phyloP scores from a whole-genome alignment of 106 monocot genomes.

The Acorus calamus region DNA sequence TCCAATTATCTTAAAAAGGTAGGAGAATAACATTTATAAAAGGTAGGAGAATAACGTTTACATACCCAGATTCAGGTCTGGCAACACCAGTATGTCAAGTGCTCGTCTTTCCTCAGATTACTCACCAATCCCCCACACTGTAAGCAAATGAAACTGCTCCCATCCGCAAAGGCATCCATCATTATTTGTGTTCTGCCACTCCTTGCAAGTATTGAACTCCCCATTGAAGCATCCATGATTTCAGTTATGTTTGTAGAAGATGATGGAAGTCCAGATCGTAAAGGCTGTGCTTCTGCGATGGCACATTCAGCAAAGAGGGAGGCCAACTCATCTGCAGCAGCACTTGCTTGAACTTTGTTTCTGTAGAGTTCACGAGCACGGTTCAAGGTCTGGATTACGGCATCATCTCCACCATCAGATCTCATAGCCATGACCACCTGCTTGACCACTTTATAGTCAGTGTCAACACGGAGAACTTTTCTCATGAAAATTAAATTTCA shows the following conservation, averaged over 20 bases:
- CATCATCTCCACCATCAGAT: conserved; percentile 62
- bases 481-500: not conserved
- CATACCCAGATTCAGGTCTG: not conserved
- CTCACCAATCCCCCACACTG: conserved; percentile 89
- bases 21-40: too few relatives aligned
- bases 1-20: too few relatives aligned
- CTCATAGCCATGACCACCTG: conserved; percentile 61
- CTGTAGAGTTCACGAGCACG: conserved; percentile 74
- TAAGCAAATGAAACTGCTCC: conserved; percentile 92
- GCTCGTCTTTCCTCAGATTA: conserved; percentile 63
- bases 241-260: too few relatives aligned
- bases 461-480: not conserved
- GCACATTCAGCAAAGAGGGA: conserved; percentile 87
- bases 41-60: not conserved
- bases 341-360: conserved; percentile 32
- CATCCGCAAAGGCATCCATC: conserved; percentile 81
- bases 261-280: not conserved
- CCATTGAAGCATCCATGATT: not conserved
- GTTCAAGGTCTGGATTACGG: conserved; percentile 47
- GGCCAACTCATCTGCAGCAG: conserved; percentile 52
- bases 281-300: conserved; percentile 60
- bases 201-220: conserved; percentile 54
- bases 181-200: conserved; percentile 79
- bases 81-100: conserved; percentile 80
- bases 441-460: not conserved